Conservation (phyloP, 345 rosid species). For the Citrus inodora region DNA sequence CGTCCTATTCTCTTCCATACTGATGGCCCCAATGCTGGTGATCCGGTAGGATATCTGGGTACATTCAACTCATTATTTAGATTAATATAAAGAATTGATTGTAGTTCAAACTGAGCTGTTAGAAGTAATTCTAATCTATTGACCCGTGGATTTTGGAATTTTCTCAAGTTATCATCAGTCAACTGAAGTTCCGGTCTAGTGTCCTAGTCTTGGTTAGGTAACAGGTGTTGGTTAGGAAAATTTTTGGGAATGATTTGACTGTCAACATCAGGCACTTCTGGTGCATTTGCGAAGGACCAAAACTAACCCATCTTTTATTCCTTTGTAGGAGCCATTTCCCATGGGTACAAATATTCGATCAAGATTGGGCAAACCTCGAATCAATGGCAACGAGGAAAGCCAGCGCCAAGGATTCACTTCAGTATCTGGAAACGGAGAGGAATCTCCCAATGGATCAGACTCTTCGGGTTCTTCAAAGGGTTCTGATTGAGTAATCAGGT, state of each 20-base stretch:
- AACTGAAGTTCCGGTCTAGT: background rate
- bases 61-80: background rate
- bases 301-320: background rate
- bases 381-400: conserved; percentile 45
- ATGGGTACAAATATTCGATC: conserved; percentile 69
- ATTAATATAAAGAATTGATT: background rate
- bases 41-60: conserved; percentile 45
- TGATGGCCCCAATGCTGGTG: conserved; percentile 87
- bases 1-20: conserved; percentile 88
- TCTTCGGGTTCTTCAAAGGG: conserved; percentile 44
- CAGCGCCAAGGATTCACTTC: conserved; percentile 37
- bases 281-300: background rate
- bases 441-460: conserved; percentile 49
- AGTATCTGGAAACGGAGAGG: conserved; percentile 54
- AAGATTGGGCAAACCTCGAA: conserved; percentile 68
- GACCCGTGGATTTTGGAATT: background rate
- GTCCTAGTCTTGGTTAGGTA: background rate
- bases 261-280: background rate
- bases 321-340: conserved; percentile 75
- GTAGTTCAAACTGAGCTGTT: background rate
- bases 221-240: background rate
- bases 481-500: conserved; percentile 26
- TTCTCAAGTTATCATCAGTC: background rate
- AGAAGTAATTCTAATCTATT: background rate
- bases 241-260: background rate